Evolutionary conservation across 805 yeast species (phyloP).

Genomic region (Zygotorulaspora danielsina): DNA sequence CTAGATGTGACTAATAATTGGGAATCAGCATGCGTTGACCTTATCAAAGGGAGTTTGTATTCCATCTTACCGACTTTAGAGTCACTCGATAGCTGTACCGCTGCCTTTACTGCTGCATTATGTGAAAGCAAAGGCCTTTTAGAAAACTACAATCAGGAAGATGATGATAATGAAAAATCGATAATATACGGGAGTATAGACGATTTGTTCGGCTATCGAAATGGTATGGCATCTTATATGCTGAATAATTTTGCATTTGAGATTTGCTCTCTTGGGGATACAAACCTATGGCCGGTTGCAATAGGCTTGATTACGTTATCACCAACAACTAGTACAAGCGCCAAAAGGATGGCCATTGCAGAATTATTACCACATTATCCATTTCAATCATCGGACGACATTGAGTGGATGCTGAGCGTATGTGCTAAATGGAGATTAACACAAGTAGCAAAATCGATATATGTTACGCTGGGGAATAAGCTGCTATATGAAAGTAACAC

Average conservation of each 20-base stretch:
- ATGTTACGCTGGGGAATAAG: constrained; percentile 45
- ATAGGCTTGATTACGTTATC: constrained; percentile 56
- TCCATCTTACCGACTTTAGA: constrained; percentile 57
- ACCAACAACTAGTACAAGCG: constrained; percentile 40
- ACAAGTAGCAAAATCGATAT: constrained; percentile 53
- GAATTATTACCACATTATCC: constrained; percentile 58
- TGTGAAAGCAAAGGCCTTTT: constrained; percentile 62
- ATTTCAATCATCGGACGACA: constrained; percentile 65
- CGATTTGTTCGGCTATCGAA: constrained; percentile 34
- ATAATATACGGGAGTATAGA: constrained; percentile 5
- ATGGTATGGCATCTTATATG: constrained; percentile 45
- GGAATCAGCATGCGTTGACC: constrained; percentile 53
- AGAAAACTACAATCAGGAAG: constrained; percentile 36
- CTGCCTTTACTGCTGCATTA: constrained; percentile 57
- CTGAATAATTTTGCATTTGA: constrained; percentile 32
- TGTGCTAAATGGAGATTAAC: constrained; percentile 64
- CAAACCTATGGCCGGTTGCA: constrained; percentile 59
- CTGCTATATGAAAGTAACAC: constrained; percentile 52
- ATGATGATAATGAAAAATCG: constrained; percentile 14
- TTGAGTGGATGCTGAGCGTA: constrained; percentile 71
- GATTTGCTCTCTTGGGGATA: constrained; percentile 34
- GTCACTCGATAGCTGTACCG: constrained; percentile 55
- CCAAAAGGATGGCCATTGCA: constrained; percentile 40
- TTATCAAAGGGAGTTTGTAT: constrained; percentile 53
- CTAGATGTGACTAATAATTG: constrained; percentile 42